Evolutionary conservation across 225 moss, liverwort and hornwort species (phyloP).

Genomic region (Bryoerythrophyllum caledonicum): DNA sequence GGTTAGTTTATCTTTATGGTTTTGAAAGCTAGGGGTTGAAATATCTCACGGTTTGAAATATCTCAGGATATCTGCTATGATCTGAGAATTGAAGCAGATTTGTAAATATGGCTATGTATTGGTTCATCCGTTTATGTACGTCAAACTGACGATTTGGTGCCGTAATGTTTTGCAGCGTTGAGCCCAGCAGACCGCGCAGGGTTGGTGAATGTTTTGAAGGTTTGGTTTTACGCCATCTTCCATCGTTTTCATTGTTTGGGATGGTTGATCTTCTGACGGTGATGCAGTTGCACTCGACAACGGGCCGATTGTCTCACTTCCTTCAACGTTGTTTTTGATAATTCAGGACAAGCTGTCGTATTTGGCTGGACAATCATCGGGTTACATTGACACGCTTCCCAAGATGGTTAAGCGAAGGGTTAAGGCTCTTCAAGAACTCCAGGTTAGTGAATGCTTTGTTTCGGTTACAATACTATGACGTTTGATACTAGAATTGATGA

Average conservation of each 20-base stretch:
- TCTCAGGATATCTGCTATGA: neutral
- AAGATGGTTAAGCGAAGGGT: slow-evolving; percentile 77
- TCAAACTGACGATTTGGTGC: neutral
- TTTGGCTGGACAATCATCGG: slow-evolving; percentile 79
- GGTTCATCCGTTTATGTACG: neutral
- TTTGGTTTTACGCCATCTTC: neutral
- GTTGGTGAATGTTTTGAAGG: slow-evolving; percentile 87
- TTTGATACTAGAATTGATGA: neutral
- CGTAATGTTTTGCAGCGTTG: slow-evolving; percentile 47
- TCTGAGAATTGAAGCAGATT: neutral
- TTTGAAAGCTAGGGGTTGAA: neutral
- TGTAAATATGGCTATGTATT: neutral
- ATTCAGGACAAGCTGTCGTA: slow-evolving; percentile 80
- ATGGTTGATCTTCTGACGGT: neutral
- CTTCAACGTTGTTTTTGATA: neutral
- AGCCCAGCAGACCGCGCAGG: slow-evolving; percentile 79
- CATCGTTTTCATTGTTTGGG: neutral
- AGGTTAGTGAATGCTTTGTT: slow-evolving; percentile 45
- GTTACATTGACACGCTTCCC: slow-evolving; percentile 79
- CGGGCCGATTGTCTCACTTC: neutral
- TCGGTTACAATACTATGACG: neutral
- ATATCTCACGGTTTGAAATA: neutral
- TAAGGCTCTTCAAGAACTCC: slow-evolving; percentile 68
- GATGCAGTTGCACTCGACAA: neutral
- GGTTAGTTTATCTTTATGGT: neutral